Evolutionary conservation across 2,329 filamentous ascomycete species (phyloP).

Genomic region (Cordyceps pruinosa): DNA sequence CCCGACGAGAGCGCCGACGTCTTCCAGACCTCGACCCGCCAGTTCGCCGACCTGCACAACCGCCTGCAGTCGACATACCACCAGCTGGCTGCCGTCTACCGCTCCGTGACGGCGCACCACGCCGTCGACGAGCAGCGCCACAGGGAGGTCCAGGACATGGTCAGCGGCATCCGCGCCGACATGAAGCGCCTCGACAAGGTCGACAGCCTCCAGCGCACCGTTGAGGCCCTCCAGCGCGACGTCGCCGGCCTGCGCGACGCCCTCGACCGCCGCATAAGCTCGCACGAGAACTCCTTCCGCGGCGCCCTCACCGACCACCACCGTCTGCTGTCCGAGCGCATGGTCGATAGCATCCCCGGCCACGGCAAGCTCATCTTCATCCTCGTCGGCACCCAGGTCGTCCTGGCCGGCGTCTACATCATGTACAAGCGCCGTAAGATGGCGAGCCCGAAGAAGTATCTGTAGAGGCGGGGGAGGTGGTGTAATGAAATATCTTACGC

Average conservation of each 20-base stretch:
- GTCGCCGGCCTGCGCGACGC: constrained; percentile 51
- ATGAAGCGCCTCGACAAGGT: constrained; percentile 39
- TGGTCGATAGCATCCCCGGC: constrained; percentile 41
- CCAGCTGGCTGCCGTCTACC: constrained; percentile 57
- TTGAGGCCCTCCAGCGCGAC: constrained; percentile 42
- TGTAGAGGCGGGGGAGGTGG: constrained; percentile 40
- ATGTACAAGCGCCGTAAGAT: constrained; percentile 73
- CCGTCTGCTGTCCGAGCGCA: constrained; percentile 39
- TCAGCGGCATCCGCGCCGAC: constrained; percentile 40
- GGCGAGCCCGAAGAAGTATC: constrained; percentile 82
- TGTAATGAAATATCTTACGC: too few relatives aligned
- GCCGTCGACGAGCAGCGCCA: constrained; percentile 49
- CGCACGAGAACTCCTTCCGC: constrained; percentile 47
- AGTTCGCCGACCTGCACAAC: constrained; percentile 81
- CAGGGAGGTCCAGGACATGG: constrained; percentile 42
- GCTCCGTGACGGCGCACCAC: constrained; percentile 44
- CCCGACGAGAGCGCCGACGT: constrained; percentile 42
- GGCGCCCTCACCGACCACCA: constrained; percentile 45
- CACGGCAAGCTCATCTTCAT: constrained; percentile 56
- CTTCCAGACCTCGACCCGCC: constrained; percentile 45
- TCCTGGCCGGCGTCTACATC: constrained; percentile 62
- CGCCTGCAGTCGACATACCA: constrained; percentile 69
- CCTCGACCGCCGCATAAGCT: constrained; percentile 41
- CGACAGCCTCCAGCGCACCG: constrained; percentile 37
- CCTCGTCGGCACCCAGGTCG: constrained; percentile 66